Evolutionary conservation across 202 grass and related monocot species (phyloP).

Genomic region (Digitaria exilis): DNA sequence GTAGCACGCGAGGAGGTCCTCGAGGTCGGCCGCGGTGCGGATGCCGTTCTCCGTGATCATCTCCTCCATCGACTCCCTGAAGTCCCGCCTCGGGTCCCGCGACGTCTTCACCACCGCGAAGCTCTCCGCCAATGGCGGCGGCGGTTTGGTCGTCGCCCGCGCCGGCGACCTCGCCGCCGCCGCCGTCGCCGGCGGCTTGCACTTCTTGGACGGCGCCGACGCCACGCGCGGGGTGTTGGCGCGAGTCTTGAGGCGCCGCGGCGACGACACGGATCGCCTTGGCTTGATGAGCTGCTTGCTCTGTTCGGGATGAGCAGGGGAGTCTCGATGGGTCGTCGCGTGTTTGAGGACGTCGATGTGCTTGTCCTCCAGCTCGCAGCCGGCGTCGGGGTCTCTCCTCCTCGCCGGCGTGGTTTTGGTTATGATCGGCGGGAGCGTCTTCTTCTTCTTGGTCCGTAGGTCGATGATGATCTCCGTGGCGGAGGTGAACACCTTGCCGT

Average conservation of each 20-base stretch:
- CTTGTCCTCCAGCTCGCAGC: slow-evolving; percentile 41
- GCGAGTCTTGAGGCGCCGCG: slow-evolving; percentile 48
- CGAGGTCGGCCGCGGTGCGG: slow-evolving; percentile 64
- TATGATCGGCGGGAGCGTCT: slow-evolving; percentile 63
- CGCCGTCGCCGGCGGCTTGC: not conserved
- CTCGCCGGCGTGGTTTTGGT: slow-evolving; percentile 58
- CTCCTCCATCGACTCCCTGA: slow-evolving; percentile 92
- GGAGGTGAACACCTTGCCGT: slow-evolving; percentile 50
- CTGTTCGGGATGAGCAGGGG: slow-evolving; percentile 3
- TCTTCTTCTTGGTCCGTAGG: slow-evolving; percentile 38
- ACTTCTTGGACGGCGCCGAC: slow-evolving; percentile 28
- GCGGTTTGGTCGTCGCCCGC: not conserved
- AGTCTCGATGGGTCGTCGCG: not conserved
- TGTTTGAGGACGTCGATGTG: slow-evolving; percentile 30
- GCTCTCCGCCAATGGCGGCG: slow-evolving; percentile 51
- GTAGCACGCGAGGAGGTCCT: slow-evolving; percentile 97
- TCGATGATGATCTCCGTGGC: slow-evolving; percentile 70
- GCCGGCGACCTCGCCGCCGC: not conserved
- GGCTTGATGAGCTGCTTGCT: slow-evolving; percentile 38
- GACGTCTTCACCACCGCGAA: slow-evolving; percentile 86
- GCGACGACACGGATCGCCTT: slow-evolving; percentile 43
- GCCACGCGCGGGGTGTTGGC: slow-evolving; percentile 50
- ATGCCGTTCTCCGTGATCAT: slow-evolving; percentile 90
- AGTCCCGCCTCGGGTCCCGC: slow-evolving; percentile 71
- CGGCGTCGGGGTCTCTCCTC: slow-evolving; percentile 16